Percentiles rank a stretch among this genome's conserved stretches.
phyloP scores from a whole-genome alignment of 2,329 filamentous ascomycete species.

The Paramyrothecium roridum region DNA sequence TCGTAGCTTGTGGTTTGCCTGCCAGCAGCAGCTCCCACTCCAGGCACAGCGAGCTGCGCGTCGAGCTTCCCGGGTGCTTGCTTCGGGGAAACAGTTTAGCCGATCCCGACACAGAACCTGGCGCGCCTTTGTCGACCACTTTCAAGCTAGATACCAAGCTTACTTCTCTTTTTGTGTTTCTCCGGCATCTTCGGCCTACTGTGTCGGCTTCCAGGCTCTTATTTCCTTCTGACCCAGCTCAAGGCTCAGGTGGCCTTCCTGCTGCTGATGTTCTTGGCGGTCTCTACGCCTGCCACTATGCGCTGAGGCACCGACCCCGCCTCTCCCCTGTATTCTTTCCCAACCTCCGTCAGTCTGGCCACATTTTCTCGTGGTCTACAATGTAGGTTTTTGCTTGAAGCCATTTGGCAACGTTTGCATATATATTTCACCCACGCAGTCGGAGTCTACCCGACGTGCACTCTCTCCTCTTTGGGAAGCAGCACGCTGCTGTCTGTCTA shows the following conservation, averaged over 20 bases:
- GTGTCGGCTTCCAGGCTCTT: slow-evolving; percentile 19
- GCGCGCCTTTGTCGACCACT: neutral
- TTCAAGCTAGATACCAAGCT: neutral
- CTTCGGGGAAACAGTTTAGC: slow-evolving; percentile 22
- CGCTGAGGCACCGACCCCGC: slow-evolving; percentile 3
- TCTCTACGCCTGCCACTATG: neutral
- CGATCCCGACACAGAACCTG: slow-evolving; percentile 11
- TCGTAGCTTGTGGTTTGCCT: neutral
- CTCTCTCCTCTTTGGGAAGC: slow-evolving; percentile 2
- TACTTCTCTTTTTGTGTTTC: slow-evolving; percentile 6
- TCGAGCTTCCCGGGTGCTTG: slow-evolving; percentile 24
- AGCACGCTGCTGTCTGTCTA: slow-evolving; percentile 2
- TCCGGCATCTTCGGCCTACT: slow-evolving; percentile 17
- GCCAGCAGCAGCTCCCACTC: slow-evolving; percentile 6
- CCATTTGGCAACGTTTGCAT: neutral
- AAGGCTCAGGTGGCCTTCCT: slow-evolving; percentile 29
- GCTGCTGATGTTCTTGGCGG: slow-evolving; percentile 15
- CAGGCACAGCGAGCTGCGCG: slow-evolving; percentile 36
- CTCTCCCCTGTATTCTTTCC: slow-evolving; percentile 13
- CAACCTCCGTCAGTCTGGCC: slow-evolving; percentile 4
- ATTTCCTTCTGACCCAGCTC: slow-evolving; percentile 2
- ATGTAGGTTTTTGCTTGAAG: slow-evolving; percentile 18
- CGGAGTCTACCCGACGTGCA: neutral
- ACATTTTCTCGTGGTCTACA: slow-evolving; percentile 9
- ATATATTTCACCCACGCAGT: neutral